Base-by-base conservation (phyloP, 208 protist genomes). In the Wallacemonas sp. region DNA sequence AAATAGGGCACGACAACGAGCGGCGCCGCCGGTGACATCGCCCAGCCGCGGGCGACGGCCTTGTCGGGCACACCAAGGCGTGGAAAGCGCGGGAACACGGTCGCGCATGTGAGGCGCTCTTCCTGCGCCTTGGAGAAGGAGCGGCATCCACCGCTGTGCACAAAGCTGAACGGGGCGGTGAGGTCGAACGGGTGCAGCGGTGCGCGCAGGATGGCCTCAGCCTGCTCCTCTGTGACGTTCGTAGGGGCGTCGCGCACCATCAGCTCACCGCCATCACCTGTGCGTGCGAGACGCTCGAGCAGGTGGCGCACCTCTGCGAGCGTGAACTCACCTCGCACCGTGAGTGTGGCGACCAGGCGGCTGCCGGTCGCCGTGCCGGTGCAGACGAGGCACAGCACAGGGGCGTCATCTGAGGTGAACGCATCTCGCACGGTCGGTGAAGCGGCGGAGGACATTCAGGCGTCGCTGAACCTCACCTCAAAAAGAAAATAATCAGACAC, bases 121-220 rank as follows among this genome's bases (percentile, higher is more conserved):
- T 93, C 89, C 33, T 62, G 61, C 1, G 12, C 41, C 3, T 6
- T 48, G 8, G 34, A 55, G 46, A 83, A 63, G 19, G 53, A 30
- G 6, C 62, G 48, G 54, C 63, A 78, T 1, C 89, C 78, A 22
- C 86, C 86, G 30, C 71, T 22, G 34, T 54, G 71, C 24, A 92
- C 81, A 61, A 93, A 93, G 55, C 66, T 74, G 54, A 93, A 93
- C 24, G 71, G 76, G 19, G 74, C 73, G n/a, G 71, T 76, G 60
- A 93, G 78, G 54, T 93, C 80, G 64, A 93, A 91, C 1, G 90
- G 80, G 66, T 93, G 81, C 24, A 93, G 78, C 13, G 81, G 80
- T 26, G 81, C 71, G 13, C 55, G 32, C 34, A 85, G 57, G 27
- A 86, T 71, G 19, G 33, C 61, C 22, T 69, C 44, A 17, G 74